phyloP scores from a whole-genome alignment of 2,329 filamentous ascomycete species.

The Diplodia mutila region DNA sequence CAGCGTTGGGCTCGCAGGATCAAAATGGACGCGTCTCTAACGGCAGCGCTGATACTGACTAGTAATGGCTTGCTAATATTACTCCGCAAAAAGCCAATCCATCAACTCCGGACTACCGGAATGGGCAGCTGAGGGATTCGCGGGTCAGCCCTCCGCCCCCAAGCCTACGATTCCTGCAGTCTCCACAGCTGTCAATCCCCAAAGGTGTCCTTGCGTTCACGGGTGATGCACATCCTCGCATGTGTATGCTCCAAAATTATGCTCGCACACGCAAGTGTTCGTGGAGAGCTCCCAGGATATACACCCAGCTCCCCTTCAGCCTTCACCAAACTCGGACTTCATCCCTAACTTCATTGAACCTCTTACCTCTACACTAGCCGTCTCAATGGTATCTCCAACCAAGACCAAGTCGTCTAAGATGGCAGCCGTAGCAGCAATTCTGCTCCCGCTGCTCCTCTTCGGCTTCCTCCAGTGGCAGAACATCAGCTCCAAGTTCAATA shows the following conservation, averaged over 20 bases:
- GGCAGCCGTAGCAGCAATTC: not conserved
- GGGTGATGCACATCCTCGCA: not conserved
- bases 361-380: not conserved
- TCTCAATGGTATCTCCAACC: not conserved
- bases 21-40: not conserved
- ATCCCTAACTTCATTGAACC: not conserved
- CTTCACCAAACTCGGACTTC: not conserved
- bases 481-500: not conserved
- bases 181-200: not conserved
- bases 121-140: not conserved
- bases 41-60: not conserved
- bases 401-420: not conserved
- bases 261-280: not conserved
- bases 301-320: not conserved
- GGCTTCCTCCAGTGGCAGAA: constrained; percentile 7
- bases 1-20: not conserved
- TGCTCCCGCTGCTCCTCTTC: not conserved
- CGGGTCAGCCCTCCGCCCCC: not conserved
- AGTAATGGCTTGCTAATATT: not conserved
- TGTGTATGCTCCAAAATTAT: not conserved
- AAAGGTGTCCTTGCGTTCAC: not conserved
- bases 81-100: not conserved
- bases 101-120: not conserved
- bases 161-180: not conserved
- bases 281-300: not conserved